Evolutionary conservation across 495 filamentous ascomycete genomes (phyloP).

Genomic region (Talaromyces trachyspermus): DNA sequence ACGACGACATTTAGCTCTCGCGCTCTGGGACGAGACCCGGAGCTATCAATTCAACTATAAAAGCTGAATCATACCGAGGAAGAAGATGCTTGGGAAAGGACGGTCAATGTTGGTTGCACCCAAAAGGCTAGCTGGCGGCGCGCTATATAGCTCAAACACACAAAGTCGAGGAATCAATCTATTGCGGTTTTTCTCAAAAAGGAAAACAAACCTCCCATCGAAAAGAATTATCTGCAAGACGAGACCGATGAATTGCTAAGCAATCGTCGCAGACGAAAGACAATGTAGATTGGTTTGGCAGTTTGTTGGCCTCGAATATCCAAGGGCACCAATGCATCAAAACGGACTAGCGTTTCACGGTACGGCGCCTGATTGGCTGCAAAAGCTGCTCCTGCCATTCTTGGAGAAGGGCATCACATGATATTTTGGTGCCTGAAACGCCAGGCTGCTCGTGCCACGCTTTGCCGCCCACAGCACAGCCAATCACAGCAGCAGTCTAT

Average conservation of each 20-base stretch:
- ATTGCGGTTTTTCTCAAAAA: too few relatives aligned
- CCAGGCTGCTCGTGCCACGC: not conserved
- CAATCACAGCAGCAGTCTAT: not conserved
- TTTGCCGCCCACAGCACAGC: too few relatives aligned
- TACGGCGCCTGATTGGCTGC: not conserved
- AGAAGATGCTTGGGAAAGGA: not conserved
- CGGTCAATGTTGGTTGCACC: not conserved
- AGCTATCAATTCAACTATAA: constrained; percentile 5
- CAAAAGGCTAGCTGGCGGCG: not conserved
- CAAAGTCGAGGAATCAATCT: too few relatives aligned
- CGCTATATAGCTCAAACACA: too few relatives aligned
- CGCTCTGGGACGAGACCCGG: constrained; percentile 18
- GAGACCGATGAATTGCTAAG: too few relatives aligned
- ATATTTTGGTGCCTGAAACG: not conserved
- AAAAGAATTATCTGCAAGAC: too few relatives aligned
- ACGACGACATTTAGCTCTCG: constrained; percentile 55
- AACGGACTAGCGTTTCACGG: not conserved
- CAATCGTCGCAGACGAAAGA: too few relatives aligned
- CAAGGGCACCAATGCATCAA: too few relatives aligned
- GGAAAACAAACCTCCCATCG: too few relatives aligned
- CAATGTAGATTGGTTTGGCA: too few relatives aligned
- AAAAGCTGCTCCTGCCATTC: not conserved
- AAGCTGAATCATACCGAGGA: constrained; percentile 22
- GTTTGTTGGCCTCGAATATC: too few relatives aligned
- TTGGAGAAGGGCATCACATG: not conserved